Conservation (phyloP, 441 rosid species). For the Theobroma grandiflorum region DNA sequence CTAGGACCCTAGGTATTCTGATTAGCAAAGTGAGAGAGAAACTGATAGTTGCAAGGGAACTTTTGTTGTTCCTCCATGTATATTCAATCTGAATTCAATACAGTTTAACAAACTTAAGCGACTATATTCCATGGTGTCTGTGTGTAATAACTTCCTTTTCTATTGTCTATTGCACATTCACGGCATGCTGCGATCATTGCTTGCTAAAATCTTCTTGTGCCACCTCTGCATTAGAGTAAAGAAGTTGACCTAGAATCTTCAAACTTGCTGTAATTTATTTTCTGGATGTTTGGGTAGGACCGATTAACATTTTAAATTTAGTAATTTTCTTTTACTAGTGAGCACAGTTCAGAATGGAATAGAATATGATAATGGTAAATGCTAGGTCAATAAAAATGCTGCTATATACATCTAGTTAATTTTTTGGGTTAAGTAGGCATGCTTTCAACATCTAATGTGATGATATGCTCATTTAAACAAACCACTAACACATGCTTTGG, state of each 20-base stretch:
- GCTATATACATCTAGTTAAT: neutral
- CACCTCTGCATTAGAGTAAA: too few relatives aligned
- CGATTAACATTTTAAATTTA: too few relatives aligned
- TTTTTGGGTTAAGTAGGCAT: neutral
- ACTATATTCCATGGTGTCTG: neutral
- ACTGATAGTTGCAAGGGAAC: neutral
- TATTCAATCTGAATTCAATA: neutral
- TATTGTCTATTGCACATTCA: conserved; percentile 3
- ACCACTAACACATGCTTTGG: neutral
- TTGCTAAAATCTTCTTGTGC: too few relatives aligned
- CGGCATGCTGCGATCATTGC: neutral
- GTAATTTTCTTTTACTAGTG: neutral
- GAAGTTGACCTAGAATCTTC: too few relatives aligned
- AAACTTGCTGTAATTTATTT: too few relatives aligned
- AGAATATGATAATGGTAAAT: neutral
- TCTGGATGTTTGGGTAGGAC: too few relatives aligned
- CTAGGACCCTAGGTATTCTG: neutral
- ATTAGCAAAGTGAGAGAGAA: neutral
- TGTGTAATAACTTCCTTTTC: conserved; percentile 4
- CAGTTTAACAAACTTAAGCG: neutral
- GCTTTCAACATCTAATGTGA: neutral
- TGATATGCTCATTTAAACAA: neutral
- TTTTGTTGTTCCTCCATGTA: neutral
- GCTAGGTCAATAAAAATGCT: neutral
- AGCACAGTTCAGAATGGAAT: neutral